Conservation (phyloP, 768 basidiomycete genomes). For the Galerina sulciceps region DNA sequence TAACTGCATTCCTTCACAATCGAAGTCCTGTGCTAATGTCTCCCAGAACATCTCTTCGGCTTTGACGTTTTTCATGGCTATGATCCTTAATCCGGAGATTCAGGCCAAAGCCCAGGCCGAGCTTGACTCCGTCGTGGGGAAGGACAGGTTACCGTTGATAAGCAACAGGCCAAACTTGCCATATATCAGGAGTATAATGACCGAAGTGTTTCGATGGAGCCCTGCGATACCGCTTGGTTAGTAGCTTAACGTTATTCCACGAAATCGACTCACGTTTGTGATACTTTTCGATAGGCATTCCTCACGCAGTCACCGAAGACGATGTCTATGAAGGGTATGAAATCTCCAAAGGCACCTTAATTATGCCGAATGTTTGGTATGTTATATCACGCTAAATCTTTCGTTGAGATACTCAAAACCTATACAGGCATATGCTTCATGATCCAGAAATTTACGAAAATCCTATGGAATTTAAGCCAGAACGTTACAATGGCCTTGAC, state of each 20-base stretch:
- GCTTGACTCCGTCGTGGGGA: constrained; percentile 45
- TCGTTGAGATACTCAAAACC: not conserved
- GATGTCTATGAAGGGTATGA: constrained; percentile 27
- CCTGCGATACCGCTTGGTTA: constrained; percentile 46
- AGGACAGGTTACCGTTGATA: constrained; percentile 39
- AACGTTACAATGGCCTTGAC: constrained; percentile 51
- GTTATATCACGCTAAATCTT: not conserved
- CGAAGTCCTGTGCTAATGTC: constrained; percentile 30
- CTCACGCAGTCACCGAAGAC: constrained; percentile 22
- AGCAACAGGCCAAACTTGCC: constrained; percentile 49
- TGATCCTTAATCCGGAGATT: constrained; percentile 46
- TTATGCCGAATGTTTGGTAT: constrained; percentile 55
- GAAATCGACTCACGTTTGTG: not conserved
- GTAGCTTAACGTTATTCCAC: not conserved
- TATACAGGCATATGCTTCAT: constrained; percentile 41
- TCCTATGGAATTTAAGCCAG: constrained; percentile 60
- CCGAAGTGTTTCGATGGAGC: constrained; percentile 51
- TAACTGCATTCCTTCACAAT: constrained; percentile 6
- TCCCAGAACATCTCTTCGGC: constrained; percentile 44
- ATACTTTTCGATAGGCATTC: constrained; percentile 17
- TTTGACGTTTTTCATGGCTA: no score
- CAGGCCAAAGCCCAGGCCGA: constrained; percentile 56
- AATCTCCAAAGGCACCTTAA: constrained; percentile 46
- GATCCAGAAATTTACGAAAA: constrained; percentile 59
- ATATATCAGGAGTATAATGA: constrained; percentile 49